Conservation (phyloP, 148 eudicot genomes). For the Diospyros kaki region DNA sequence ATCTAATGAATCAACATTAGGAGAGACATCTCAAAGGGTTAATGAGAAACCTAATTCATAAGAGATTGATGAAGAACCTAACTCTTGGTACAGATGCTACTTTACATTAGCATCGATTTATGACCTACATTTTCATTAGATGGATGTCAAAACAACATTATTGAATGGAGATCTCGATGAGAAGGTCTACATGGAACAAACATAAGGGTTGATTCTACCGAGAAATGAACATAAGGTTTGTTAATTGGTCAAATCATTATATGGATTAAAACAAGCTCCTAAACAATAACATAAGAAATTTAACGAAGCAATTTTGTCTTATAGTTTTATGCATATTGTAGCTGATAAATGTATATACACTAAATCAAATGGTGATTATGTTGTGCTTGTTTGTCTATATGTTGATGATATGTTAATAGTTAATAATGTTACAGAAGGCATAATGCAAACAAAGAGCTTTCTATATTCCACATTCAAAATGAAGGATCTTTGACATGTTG, state of each 20-base stretch:
- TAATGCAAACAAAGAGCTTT: not conserved
- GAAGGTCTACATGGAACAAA: not conserved
- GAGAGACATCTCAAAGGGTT: too few relatives aligned
- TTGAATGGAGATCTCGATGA: not conserved
- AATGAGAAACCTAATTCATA: too few relatives aligned
- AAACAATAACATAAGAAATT: not conserved
- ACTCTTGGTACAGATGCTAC: not conserved
- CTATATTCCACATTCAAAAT: not conserved
- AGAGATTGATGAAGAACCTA: not conserved
- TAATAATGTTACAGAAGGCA: not conserved
- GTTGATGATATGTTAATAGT: not conserved
- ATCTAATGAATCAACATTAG: too few relatives aligned
- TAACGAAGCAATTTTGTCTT: not conserved
- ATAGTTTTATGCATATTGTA: not conserved
- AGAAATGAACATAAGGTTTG: not conserved
- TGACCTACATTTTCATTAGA: not conserved
- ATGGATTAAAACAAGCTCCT: too few relatives aligned
- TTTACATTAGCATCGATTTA: not conserved
- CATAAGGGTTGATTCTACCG: not conserved
- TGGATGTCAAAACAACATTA: not conserved
- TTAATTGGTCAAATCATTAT: not conserved
- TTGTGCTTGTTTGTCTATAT: not conserved
- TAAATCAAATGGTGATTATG: not conserved
- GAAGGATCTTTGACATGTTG: not conserved
- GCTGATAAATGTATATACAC: not conserved